Percentiles rank a stretch among this genome's conserved stretches.
Evolutionary conservation across 2,329 filamentous ascomycete species (phyloP).

Genomic region (Berkeleyomyces basicola): DNA sequence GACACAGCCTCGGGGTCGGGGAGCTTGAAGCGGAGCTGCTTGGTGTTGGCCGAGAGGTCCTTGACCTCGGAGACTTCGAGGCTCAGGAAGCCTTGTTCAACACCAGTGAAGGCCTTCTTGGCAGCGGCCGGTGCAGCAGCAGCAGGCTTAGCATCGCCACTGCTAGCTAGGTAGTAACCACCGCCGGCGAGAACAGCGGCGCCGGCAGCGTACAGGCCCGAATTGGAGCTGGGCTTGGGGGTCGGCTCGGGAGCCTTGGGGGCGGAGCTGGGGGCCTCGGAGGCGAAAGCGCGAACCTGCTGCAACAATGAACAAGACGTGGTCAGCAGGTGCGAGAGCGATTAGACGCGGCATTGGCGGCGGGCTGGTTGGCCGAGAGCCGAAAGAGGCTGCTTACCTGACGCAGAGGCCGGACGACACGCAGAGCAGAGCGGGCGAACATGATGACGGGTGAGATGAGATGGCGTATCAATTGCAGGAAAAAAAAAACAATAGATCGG

Average conservation of each 20-base stretch:
- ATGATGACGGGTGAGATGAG: conserved; percentile 27
- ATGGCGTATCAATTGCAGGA: conserved; percentile 4
- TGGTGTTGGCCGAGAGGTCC: conserved; percentile 83
- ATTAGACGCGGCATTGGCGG: conserved; percentile 19
- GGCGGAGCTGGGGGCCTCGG: conserved; percentile 35
- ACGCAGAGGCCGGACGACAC: conserved; percentile 47
- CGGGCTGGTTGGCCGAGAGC: background rate
- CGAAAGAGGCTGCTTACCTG: conserved; percentile 31
- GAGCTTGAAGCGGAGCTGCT: conserved; percentile 76
- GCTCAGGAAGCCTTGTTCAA: conserved; percentile 76
- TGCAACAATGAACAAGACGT: conserved; percentile 16
- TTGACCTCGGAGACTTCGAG: conserved; percentile 67
- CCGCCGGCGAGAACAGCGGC: conserved; percentile 41
- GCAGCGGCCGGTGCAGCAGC: conserved; percentile 21
- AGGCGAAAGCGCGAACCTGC: conserved; percentile 38
- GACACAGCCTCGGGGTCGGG: conserved; percentile 72
- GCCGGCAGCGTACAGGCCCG: conserved; percentile 42
- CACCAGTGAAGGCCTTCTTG: conserved; percentile 50
- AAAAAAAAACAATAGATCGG: background rate
- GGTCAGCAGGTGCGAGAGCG: background rate
- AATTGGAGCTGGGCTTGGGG: conserved; percentile 38
- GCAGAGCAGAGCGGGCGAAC: conserved; percentile 50
- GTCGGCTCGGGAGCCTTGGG: conserved; percentile 27
- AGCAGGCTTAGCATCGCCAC: conserved; percentile 31
- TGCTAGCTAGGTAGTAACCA: conserved; percentile 41